Evolutionary conservation across 2,329 filamentous ascomycete species (phyloP).

Genomic region (Shiraia bambusicola): DNA sequence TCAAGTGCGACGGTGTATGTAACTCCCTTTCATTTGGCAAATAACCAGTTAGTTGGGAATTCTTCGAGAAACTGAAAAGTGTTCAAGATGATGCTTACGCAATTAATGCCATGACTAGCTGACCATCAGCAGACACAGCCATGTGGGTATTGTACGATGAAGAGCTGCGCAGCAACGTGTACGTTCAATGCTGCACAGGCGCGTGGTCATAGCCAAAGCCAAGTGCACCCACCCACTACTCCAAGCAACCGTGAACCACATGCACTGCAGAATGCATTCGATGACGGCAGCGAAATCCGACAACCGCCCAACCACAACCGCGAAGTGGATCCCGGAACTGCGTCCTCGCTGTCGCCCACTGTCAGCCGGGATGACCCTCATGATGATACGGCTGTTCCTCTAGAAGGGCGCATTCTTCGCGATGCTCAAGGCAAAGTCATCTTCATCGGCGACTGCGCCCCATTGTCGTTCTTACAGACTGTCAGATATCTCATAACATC

Average conservation of each 20-base stretch:
- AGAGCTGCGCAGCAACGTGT: conserved; percentile 46
- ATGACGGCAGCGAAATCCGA: conserved; percentile 9
- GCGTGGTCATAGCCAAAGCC: conserved; percentile 28
- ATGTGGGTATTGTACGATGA: conserved; percentile 52
- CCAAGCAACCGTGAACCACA: conserved; percentile 16
- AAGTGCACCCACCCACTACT: conserved; percentile 31
- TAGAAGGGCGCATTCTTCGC: conserved; percentile 51
- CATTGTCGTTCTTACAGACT: conserved; percentile 55
- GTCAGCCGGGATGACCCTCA: conserved; percentile 39
- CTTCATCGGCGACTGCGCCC: conserved; percentile 57
- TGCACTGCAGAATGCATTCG: conserved; percentile 2
- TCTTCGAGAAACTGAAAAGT: neutral
- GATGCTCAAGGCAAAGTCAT: conserved; percentile 57
- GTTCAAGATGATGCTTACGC: neutral
- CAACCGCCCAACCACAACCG: conserved; percentile 4
- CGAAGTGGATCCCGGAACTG: conserved; percentile 5
- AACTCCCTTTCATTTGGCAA: neutral
- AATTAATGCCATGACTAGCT: neutral
- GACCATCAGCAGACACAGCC: conserved; percentile 39
- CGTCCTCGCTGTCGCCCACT: conserved; percentile 23
- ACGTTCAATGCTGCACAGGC: conserved; percentile 44
- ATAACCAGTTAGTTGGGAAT: too few species aligned
- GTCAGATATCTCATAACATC: conserved; percentile 53
- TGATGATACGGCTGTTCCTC: conserved; percentile 46
- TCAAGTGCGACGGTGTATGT: conserved; percentile 53